Conservation (phyloP, 768 basidiomycete species). For the Tylopilus plumbeoviolaceoides region DNA sequence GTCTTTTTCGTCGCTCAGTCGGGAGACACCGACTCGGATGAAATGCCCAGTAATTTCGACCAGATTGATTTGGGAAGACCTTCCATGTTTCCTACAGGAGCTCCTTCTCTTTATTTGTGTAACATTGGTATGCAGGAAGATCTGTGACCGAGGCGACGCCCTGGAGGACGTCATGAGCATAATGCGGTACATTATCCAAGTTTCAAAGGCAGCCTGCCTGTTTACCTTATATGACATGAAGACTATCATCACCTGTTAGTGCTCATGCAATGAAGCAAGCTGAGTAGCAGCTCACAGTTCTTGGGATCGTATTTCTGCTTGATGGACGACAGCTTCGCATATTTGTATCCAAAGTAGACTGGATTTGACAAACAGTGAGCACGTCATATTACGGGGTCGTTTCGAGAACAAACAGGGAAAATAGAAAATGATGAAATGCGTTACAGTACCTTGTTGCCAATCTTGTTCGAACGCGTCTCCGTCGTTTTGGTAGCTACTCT, state of each 20-base stretch:
- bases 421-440: not conserved
- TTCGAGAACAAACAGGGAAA: not conserved
- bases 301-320: slow-evolving; percentile 21
- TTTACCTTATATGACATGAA: slow-evolving; percentile 19
- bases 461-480: slow-evolving; percentile 14
- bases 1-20: too few relatives aligned
- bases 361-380: not conserved
- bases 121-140: slow-evolving; percentile 4
- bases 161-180: not conserved
- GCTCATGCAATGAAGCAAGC: not conserved
- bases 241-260: slow-evolving; percentile 3
- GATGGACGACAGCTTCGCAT: slow-evolving; percentile 11
- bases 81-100: not conserved
- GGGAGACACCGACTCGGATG: too few relatives aligned
- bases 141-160: slow-evolving; percentile 3
- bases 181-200: not conserved
- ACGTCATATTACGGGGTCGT: not conserved
- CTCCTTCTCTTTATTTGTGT: not conserved
- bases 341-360: slow-evolving; percentile 23
- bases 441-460: slow-evolving; percentile 15
- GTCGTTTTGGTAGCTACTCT: slow-evolving; percentile 24
- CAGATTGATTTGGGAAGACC: not conserved
- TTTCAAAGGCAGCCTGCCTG: too few relatives aligned
- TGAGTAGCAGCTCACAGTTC: slow-evolving; percentile 13
- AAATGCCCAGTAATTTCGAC: not conserved